phyloP scores from a whole-genome alignment of 75 land plant species.

The Pseudotsuga menziesii region DNA sequence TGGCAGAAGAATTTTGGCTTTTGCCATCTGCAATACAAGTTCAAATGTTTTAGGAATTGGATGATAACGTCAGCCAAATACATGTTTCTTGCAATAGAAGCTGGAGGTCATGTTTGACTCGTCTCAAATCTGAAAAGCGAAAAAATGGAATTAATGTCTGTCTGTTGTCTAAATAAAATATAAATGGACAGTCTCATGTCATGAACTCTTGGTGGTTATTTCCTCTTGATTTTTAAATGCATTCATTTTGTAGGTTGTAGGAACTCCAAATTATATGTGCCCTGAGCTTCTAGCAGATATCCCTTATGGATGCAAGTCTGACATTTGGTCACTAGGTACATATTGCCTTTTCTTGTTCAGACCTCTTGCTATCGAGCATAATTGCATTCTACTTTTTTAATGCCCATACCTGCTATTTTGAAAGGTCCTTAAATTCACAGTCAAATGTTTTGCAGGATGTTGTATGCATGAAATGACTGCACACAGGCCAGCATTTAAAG shows the following conservation, averaged over 20 bases:
- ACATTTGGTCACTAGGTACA: conserved; percentile 92
- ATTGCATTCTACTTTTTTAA: not conserved
- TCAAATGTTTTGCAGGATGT: conserved; percentile 55
- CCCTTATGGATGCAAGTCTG: conserved; percentile 94
- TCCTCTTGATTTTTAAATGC: not conserved
- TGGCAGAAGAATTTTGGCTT: not conserved
- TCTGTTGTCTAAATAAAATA: not conserved
- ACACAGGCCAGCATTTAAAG: conserved; percentile 95
- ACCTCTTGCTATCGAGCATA: not conserved
- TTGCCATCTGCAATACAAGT: not conserved
- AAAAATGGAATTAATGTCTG: not conserved
- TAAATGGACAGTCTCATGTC: not conserved
- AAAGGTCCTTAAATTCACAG: not conserved
- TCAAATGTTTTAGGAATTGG: not conserved
- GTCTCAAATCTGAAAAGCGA: not conserved
- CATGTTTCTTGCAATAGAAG: not conserved
- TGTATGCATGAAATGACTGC: conserved; percentile 97
- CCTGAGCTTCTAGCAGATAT: conserved; percentile 96
- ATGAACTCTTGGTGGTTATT: not conserved
- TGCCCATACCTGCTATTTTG: conserved; percentile 10
- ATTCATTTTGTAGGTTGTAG: conserved; percentile 57
- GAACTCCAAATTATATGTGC: conserved; percentile 91
- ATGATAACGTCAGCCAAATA: too few species aligned
- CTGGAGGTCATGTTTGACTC: not conserved
- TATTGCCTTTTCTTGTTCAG: not conserved